Evolutionary conservation across 257 asterid species (phyloP), one percentile per base, ranked within the genome.

Genomic region (Nyctanthes arbortristis): DNA sequence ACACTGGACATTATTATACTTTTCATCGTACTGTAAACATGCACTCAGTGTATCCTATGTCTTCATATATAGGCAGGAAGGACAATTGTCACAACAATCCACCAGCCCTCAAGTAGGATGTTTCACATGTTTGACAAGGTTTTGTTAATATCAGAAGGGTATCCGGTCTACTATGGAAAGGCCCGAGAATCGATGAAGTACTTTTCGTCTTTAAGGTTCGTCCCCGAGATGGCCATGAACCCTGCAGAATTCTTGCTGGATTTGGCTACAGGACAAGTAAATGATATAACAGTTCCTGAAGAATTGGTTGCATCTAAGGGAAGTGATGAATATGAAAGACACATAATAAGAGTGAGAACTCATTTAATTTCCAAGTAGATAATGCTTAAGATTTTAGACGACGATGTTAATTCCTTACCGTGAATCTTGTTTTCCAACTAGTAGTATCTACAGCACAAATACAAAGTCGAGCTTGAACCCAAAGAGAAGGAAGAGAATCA

Each of bases 211-310:
- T 76, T 93, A 57, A 84, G 89, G 65, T 93, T 91, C 67, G 49
- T 77, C 43, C 96, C 99, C 0, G 83, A 91, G 66, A 87, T 93
- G 20, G 85, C 89, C 0, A 93, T 93, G 97, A 93, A 93, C 76
- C 99, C 99, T 37, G 97, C 99, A 14, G 99, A 93, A 65, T 89
- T 93, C 78, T 75, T 93, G 90, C 86, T 93, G 6, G 97, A 93
- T 75, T 67, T 93, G 65, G 97, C 97, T 25, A 87, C 96, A 0
- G 99, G 99, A 30, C 93, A 91, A 68, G 91, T 89, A 45, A 82
- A 82, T n/a, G 96, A 89, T 66, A 87, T 93, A 60, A 84, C 81
- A 58, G 79, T 91, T 58, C 99, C 99, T 9, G 90, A 87, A 28
- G 93, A 91, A 13, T 69, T 93, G 66, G 61, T 76, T 43, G 82